Conservation (phyloP, 2,329 filamentous ascomycete species). For the Alternaria alternata region DNA sequence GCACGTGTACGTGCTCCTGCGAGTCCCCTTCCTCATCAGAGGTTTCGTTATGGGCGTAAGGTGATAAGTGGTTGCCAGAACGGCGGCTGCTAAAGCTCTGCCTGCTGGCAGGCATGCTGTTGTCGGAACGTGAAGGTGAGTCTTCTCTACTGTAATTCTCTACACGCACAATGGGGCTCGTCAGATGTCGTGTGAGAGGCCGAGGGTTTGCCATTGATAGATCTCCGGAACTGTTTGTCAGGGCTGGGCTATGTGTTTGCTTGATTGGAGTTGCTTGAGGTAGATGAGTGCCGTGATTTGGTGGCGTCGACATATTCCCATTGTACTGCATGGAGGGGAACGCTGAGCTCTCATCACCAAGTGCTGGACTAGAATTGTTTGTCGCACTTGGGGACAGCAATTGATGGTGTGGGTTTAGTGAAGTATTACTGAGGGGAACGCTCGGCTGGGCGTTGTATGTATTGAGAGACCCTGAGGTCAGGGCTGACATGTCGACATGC, state of each 20-base stretch:
- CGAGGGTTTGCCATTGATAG: constrained; percentile 36
- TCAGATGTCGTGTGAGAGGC: constrained; percentile 41
- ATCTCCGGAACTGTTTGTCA: constrained; percentile 49
- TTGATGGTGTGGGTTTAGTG: constrained; percentile 41
- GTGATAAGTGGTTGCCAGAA: constrained; percentile 50
- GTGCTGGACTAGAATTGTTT: constrained; percentile 48
- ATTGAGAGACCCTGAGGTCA: constrained; percentile 39
- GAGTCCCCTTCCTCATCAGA: constrained; percentile 44
- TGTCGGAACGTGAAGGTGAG: constrained; percentile 45
- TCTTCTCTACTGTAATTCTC: constrained; percentile 49
- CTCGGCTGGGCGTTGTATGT: constrained; percentile 43
- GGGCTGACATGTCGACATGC: constrained; percentile 37
- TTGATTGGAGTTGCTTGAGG: constrained; percentile 42
- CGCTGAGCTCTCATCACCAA: constrained; percentile 38
- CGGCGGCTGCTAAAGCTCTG: constrained; percentile 46
- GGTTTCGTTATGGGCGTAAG: constrained; percentile 45
- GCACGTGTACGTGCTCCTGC: constrained; percentile 27
- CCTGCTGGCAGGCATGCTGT: constrained; percentile 46
- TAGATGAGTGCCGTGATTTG: constrained; percentile 28
- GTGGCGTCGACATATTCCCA: constrained; percentile 39
- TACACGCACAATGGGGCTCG: constrained; percentile 51
- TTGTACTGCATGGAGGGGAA: constrained; percentile 32
- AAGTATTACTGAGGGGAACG: constrained; percentile 28
- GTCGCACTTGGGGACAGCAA: constrained; percentile 48
- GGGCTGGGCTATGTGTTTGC: constrained; percentile 49